phyloP scores from a whole-genome alignment of 139 green algal species.

The Tetraselmis chui region DNA sequence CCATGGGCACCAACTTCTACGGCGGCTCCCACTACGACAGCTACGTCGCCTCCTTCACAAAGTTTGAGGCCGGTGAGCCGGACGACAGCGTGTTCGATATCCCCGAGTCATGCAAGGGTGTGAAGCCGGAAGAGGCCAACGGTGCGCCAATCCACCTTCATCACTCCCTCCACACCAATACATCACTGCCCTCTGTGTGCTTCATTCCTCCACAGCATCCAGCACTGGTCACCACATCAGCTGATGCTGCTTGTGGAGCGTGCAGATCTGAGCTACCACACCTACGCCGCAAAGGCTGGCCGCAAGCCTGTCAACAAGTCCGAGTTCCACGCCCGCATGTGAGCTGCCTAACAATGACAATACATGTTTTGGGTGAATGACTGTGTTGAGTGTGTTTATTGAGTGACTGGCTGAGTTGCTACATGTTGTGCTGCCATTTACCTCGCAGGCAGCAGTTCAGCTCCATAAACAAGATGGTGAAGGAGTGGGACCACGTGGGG shows the following conservation, averaged over 20 bases:
- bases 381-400: too few species aligned
- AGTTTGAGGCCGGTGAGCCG: not conserved
- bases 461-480: not conserved
- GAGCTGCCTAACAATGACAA: too few species aligned
- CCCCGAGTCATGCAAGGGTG: not conserved
- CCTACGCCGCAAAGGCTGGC: not conserved
- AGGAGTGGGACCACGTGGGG: not conserved
- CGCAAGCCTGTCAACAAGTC: not conserved
- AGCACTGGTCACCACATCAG: too few species aligned
- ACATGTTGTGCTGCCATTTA: too few species aligned
- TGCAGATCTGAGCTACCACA: not conserved
- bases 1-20: not conserved
- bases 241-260: not conserved
- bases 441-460: not conserved
- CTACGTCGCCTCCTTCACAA: not conserved
- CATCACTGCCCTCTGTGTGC: too few species aligned
- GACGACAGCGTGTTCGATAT: not conserved
- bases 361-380: too few species aligned
- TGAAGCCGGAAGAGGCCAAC: not conserved
- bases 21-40: not conserved
- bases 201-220: too few species aligned
- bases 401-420: too few species aligned
- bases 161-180: too few species aligned
- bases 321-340: not conserved
- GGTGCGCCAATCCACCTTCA: too few species aligned